A percentile compares a stretch with the other conserved stretches of the same genome.
These are phyloP conservation scores for Naegleria fowleri DNA, from an alignment of 208 protist species.

Conservation along the genomic window DNA sequence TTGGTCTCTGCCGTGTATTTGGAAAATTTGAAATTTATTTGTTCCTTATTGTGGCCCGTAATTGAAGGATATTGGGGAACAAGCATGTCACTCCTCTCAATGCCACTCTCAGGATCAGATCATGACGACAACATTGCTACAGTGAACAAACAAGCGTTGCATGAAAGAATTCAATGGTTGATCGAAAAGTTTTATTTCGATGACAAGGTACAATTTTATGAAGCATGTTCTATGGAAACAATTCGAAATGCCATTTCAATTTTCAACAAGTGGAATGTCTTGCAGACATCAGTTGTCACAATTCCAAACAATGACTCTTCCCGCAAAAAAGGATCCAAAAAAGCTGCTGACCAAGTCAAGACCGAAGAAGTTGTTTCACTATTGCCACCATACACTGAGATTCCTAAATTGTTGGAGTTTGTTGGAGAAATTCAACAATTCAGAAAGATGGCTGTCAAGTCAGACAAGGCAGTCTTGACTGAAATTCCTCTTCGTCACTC, in stretches of 20 bases:
- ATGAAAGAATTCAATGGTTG: background rate
- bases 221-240: background rate
- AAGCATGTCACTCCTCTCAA: background rate
- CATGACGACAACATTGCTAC: background rate
- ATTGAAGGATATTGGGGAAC: constrained; percentile 11
- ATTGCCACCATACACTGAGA: constrained; percentile 8
- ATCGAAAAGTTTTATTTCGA: constrained; percentile 9
- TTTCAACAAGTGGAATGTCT: background rate
- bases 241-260: background rate
- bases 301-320: background rate
- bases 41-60: constrained; percentile 19
- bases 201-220: background rate
- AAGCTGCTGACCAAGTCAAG: background rate
- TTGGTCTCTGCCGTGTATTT: background rate
- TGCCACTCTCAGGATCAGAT: background rate
- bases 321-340: background rate
- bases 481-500: no score
- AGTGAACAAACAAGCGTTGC: background rate
- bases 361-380: background rate
- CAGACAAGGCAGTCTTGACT: background rate
- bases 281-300: background rate
- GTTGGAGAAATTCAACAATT: background rate
- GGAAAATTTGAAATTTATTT: background rate
- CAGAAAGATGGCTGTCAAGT: background rate
- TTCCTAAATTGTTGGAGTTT: background rate